Base-by-base conservation (phyloP, 2,329 filamentous ascomycete genomes). In the Sclerotinia spermophila region DNA sequence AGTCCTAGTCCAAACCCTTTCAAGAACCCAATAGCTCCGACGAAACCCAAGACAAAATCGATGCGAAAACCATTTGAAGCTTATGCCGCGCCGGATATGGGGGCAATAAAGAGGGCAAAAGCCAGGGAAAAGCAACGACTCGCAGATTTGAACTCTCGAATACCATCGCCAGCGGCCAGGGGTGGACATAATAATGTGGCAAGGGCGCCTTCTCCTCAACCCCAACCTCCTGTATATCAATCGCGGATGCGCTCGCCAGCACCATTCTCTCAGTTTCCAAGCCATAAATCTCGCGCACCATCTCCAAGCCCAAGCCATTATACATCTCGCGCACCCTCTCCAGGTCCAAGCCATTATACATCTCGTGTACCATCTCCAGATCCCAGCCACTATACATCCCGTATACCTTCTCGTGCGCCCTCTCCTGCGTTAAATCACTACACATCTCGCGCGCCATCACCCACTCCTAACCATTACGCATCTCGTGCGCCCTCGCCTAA, bases 41-140 rank as follows among this genome's bases (percentile, higher is more conserved):
- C 80, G 55, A 77, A 77, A 53, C 65, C 76, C 11, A 80, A 90
- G 78, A 85, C 86, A 33, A 89, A 85, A 79, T 86, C 87, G 1
- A 90, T 89, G 75, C 86, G 89, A 74, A 90, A 89, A 73, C 88
- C 89, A 0, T 91, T 90, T 76, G 86, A 90, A 78, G 87, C 89
- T 53, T 91, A 91, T 77, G 82, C 87, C 48, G 88, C 88, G 35
- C 89, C 89, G 38, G 88, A 90, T 79, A 88, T 87, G 21, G 89
- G 86, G 24, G 86, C 86, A 45, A 87, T 89, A 74, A 86, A 87
- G 71, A 86, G 77, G 56, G 76, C 75, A 56, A 76, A 79, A 53
- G 33, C 74, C 15, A 69, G 74, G 62, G 78, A 78, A 67, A 73
- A 79, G 71, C 76, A 79, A 38, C 77, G 73, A 60, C 58, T 77